Conservation (phyloP, 495 filamentous ascomycete species). For the Mytilinidion resinicola region DNA sequence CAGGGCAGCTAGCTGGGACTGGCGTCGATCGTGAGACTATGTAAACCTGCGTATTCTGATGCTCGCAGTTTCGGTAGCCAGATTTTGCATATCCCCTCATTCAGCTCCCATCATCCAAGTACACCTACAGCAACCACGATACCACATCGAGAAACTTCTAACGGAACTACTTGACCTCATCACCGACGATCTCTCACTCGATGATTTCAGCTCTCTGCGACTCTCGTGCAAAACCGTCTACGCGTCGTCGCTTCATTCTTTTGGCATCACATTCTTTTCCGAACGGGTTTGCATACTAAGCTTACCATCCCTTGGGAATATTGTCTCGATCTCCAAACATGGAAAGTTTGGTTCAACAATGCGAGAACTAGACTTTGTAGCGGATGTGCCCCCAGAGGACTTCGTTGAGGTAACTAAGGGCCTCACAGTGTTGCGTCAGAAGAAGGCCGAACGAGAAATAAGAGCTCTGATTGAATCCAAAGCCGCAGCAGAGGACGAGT, state of each 20-base stretch:
- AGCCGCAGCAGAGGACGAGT: background rate
- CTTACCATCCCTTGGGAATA: background rate
- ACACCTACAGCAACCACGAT: background rate
- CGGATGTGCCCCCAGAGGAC: background rate
- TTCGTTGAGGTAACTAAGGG: background rate
- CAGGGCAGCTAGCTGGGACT: no score
- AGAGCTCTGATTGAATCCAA: background rate
- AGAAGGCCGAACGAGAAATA: background rate
- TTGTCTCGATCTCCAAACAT: background rate
- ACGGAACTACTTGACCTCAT: background rate
- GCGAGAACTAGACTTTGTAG: background rate
- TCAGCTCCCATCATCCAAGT: no score
- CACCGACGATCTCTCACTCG: background rate
- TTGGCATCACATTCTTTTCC: background rate
- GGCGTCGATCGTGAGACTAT: no score
- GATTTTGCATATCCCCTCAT: no score
- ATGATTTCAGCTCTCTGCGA: background rate
- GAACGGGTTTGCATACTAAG: background rate
- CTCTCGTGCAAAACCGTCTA: background rate
- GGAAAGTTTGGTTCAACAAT: background rate
- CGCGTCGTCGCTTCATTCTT: background rate
- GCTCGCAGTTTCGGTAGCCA: no score
- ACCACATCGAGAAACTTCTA: background rate
- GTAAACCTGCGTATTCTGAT: no score
- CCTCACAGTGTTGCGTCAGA: no score